phyloP scores from a whole-genome alignment of 2,329 filamentous ascomycete species.

The Phialophora tarda region DNA sequence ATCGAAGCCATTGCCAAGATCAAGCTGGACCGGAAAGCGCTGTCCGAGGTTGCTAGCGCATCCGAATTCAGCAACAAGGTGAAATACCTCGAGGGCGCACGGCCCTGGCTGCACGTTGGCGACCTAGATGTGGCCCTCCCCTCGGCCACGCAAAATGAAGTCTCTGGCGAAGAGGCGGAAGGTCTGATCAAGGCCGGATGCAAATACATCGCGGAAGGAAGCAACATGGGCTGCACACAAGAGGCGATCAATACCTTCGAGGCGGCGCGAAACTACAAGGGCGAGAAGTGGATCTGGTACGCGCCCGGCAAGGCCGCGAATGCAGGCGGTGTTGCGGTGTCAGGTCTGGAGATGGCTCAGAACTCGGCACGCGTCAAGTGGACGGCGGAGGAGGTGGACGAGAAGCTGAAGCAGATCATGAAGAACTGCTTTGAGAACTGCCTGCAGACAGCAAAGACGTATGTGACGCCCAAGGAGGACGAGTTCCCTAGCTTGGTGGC shows the following conservation, averaged over 20 bases:
- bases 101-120: conserved; percentile 90
- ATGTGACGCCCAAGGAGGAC: conserved; percentile 76
- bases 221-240: conserved; percentile 98
- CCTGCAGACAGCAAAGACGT: conserved; percentile 86
- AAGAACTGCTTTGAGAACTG: conserved; percentile 89
- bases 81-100: conserved; percentile 84
- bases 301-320: conserved; percentile 97
- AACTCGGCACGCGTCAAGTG: conserved; percentile 87
- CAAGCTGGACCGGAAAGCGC: conserved; percentile 84
- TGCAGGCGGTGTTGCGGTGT: conserved; percentile 95
- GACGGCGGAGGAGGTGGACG: conserved; percentile 88
- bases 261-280: conserved; percentile 70
- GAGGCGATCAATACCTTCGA: conserved; percentile 95
- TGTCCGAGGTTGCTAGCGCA: conserved; percentile 71
- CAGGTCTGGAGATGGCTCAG: conserved; percentile 98
- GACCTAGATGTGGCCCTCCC: conserved; percentile 91
- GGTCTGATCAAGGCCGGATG: conserved; percentile 76
- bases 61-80: conserved; percentile 67
- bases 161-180: conserved; percentile 87
- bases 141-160: conserved; percentile 96
- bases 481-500: conserved; percentile 89
- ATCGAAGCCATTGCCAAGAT: conserved; percentile 78
- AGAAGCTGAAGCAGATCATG: conserved; percentile 93
- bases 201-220: conserved; percentile 91
- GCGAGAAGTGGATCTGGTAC: conserved; percentile 86